Base-by-base conservation (phyloP, 495 filamentous ascomycete genomes). In the Penicillium waksmanii region DNA sequence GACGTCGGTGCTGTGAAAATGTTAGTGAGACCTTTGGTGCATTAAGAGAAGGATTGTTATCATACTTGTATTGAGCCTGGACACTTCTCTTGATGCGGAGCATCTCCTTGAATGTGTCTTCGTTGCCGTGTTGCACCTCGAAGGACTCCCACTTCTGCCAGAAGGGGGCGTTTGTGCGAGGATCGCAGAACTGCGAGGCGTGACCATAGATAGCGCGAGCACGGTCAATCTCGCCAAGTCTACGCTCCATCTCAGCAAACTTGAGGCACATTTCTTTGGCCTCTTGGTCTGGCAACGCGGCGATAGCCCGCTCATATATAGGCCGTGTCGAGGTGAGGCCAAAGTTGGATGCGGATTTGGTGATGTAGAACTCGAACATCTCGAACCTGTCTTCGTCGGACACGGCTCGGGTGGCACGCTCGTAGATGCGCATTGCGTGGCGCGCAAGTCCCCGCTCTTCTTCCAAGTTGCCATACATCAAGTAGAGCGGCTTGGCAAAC, bases 331-430 rank as follows among this genome's bases (percentile, higher is more conserved):
- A 98, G 2, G 95, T 90, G 21, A 99, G 82, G 7, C 95, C 95
- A 62, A 99, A 99, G 73, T 99, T 99, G 10, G 93, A 96, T 0
- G 95, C 95, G 1, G 93, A 97, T 70, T 99, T 98, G 49, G 96
- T 97, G 72, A 99, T 96, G 81, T 98, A 99, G 71, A 97, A 97
- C 71, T 96, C 94, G 79, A 97, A 99, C 92, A 99, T 96, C 72
- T 97, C 96, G 63, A 91, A 88, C 11, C 92, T 82, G 68, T 98
- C 93, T 66, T 96, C 94, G 71, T 99, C 95, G 17, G 92, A 90
- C 8, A 99, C 96, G 15, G 95, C 92, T 4, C 95, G 89, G 17
- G 95, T 98, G 25, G 96, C 95, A 51, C 95, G 90, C 74, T 99
- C 95, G 74, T 99, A 99, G 57, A 99, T 99, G 31, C 95, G 87